Percentiles rank a stretch among this genome's conserved stretches.
These are phyloP conservation scores for Pseudogymnoascus sp. DNA, from an alignment of 2,329 filamentous ascomycete genomes.

Conservation along the genomic window DNA sequence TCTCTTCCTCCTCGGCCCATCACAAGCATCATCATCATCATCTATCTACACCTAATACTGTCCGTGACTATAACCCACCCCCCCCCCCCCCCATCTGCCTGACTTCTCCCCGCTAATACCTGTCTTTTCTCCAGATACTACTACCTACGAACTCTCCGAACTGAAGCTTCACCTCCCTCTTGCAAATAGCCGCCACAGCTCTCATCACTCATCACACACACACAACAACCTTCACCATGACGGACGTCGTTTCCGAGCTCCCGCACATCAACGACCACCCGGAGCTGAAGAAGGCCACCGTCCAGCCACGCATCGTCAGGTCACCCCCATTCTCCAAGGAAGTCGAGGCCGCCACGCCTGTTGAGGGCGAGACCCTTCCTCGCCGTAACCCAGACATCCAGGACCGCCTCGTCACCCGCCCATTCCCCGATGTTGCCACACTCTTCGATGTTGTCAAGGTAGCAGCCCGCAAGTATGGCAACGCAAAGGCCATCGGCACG, in stretches of 20 bases:
- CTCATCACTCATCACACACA: conserved; percentile 1
- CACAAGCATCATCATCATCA: conserved; percentile 4
- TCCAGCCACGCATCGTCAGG: conserved; percentile 25
- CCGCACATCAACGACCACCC: neutral
- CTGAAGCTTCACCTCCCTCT: neutral
- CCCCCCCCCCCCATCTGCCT: neutral
- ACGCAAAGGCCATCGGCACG: conserved; percentile 57
- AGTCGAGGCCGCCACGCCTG: conserved; percentile 44
- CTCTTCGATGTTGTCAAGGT: conserved; percentile 66
- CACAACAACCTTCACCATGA: conserved; percentile 7
- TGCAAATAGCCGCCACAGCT: neutral
- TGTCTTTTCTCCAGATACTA: neutral
- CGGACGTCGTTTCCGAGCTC: conserved; percentile 4
- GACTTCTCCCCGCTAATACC: neutral
- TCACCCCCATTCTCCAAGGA: conserved; percentile 53
- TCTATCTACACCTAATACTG: neutral
- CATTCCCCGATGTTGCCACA: conserved; percentile 54
- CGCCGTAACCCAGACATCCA: conserved; percentile 49
- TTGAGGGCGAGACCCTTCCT: conserved; percentile 61
- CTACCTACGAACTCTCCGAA: neutral
- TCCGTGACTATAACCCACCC: neutral
- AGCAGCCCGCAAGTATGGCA: conserved; percentile 56
- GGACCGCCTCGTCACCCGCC: conserved; percentile 46
- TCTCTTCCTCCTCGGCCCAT: neutral
- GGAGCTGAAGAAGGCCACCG: conserved; percentile 22